Base-by-base conservation (phyloP, 768 basidiomycete genomes). In the Amanita pallidorosea region DNA sequence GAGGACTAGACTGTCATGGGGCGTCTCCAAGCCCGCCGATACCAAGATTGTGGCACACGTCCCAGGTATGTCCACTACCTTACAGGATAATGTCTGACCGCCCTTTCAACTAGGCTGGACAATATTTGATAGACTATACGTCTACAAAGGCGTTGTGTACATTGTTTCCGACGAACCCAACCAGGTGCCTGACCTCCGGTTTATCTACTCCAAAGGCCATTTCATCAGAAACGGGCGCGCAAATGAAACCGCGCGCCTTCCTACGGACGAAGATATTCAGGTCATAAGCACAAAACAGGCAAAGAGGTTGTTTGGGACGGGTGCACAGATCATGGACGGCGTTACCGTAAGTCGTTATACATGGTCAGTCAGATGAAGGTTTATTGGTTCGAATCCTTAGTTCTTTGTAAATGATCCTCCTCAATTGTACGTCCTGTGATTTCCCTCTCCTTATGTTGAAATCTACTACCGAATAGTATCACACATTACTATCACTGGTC, bases 401-500 rank as follows among this genome's bases (percentile, higher is more conserved):
- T 88, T 87, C 69, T 71, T 92, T 8, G 71, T 84, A 23, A 93
- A 93, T 59, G 93, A 95, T 54, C 81, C 86, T 4, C 76, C 79
- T 15, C 91, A 96, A 72, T 96, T 81, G 85, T 88, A 61, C 70
- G 42, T 45, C 49, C 22, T 35, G 18, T 18, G 41, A n/a, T 33
- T 25, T 17, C 35, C 48, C 25, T 23, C 11, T 25, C 17, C 23
- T 27, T 12, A 47, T 52, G 20, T 47, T 46, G 7, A 53, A 43
- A 18, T 18, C 45, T 27, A 27, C n/a, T n/a, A 22, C 25, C 25
- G 47, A 7, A 23, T 43, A 90, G 88, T 67, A 76, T 95, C 51
- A 87, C 85, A 1, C 92, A 95, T 65, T 95, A 94, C 63, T 95
- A 92, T 63, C 92, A 97, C 60, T 93, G 88, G 80, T 80, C 85